phyloP scores from a whole-genome alignment of 1,139 yeast species.

The Geotrichum phurueaensis region DNA sequence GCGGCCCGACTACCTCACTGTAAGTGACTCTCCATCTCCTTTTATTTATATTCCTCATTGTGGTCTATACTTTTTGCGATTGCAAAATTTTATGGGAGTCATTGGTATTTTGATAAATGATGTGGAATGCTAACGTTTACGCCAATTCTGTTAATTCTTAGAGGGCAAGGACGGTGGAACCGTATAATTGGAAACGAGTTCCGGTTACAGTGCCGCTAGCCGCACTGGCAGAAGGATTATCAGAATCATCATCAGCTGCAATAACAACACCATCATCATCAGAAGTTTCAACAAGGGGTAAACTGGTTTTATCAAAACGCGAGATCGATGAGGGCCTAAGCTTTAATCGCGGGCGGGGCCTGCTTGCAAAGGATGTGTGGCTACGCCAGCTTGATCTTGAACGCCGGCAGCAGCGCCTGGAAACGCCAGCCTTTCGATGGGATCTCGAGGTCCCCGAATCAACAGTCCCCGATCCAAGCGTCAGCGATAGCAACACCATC shows the following conservation, averaged over 20 bases:
- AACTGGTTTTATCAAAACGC: not conserved
- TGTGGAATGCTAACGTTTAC: too few relatives aligned
- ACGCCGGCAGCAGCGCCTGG: not conserved
- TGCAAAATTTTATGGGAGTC: too few relatives aligned
- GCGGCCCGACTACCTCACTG: not conserved
- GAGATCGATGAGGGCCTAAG: not conserved
- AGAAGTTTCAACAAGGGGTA: not conserved
- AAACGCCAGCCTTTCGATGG: not conserved
- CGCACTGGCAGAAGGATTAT: not conserved
- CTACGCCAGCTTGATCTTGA: not conserved
- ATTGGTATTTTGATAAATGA: too few relatives aligned
- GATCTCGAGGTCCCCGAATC: not conserved
- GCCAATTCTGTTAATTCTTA: too few relatives aligned
- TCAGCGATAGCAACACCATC: not conserved
- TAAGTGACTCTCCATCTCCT: not conserved
- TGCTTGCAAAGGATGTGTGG: not conserved
- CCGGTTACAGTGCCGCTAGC: not conserved
- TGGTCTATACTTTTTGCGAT: too few relatives aligned
- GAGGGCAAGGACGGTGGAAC: not conserved
- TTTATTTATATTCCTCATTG: not conserved
- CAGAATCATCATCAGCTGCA: not conserved
- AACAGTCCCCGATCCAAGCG: not conserved
- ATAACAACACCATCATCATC: not conserved
- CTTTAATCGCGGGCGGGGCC: not conserved
- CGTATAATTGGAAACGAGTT: not conserved